Base-by-base conservation (phyloP, 768 basidiomycete genomes). In the Lentinula sp. region DNA sequence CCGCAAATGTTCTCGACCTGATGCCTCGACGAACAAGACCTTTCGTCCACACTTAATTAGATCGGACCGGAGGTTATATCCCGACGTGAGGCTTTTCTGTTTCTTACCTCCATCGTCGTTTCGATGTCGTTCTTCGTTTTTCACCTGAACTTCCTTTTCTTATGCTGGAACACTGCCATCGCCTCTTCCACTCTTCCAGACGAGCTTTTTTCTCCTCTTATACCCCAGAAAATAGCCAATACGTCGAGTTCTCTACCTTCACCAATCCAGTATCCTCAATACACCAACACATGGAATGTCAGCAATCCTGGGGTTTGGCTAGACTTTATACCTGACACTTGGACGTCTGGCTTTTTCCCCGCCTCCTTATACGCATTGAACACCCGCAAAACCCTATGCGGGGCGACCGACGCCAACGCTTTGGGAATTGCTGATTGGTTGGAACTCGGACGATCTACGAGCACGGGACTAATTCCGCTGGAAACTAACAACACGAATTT, bases 301-400 rank as follows among this genome's bases (percentile, higher is more conserved):
- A 70, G 67, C 18, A 63, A 62, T 23, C 67, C 63, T 0, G 86
- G 86, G 0, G 66, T 70, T 2, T 89, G 86, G 87, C 69, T 74
- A 6, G 79, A 74, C 63, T 84, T 85, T 71, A 49, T 61, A 4
- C 78, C 85, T 0, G 77, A 86, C 64, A 81, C 80, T 2, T 88
- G 87, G 86, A 86, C 86, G 0, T 81, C 84, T 1, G 86, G 85
- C 0, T 88, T 89, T 75, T 84, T 88, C 69, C 85, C 86, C 1
- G 77, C 77, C 9, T 81, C 81, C 2, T 71, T 79, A 32, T 89
- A 89, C 64, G 85, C 81, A 12, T 71, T 89, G 57, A 78, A 86
- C 66, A 76, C 78, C 45, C 77, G 88, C 23, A 73, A 77, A 58
- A 65, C 66, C 32, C 71, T 86, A 3, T 88, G 87, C 65, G 70